phyloP scores from a whole-genome alignment of 768 basidiomycete species.

The Lentinula lateritia region DNA sequence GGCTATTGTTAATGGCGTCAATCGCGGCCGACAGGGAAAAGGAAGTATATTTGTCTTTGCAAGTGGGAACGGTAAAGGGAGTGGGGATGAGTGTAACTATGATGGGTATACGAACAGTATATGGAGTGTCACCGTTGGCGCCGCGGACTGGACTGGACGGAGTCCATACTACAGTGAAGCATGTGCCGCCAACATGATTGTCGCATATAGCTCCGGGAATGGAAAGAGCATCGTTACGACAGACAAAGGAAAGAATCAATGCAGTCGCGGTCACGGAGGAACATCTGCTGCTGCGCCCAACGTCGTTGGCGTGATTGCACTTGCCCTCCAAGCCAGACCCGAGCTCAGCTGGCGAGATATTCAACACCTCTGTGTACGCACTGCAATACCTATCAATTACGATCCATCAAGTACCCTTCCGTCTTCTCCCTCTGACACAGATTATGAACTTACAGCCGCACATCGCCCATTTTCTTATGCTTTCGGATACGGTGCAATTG shows the following conservation, averaged over 20 bases:
- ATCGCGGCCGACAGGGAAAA: constrained; percentile 82
- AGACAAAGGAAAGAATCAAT: constrained; percentile 81
- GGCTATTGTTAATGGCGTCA: constrained; percentile 90
- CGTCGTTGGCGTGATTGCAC: constrained; percentile 88
- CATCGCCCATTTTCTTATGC: constrained; percentile 77
- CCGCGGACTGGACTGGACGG: constrained; percentile 85
- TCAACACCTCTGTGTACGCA: constrained; percentile 82
- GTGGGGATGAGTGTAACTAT: constrained; percentile 97
- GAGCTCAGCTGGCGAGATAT: constrained; percentile 97
- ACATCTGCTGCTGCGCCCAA: constrained; percentile 98
- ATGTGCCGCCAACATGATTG: constrained; percentile 95
- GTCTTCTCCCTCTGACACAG: constrained; percentile 38
- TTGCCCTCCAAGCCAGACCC: constrained; percentile 82
- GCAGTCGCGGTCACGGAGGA: constrained; percentile 82
- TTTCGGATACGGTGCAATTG: constrained; percentile 89
- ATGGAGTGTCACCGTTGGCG: constrained; percentile 91
- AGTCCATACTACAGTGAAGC: constrained; percentile 97
- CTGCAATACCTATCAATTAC: constrained; percentile 72
- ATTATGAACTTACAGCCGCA: constrained; percentile 79
- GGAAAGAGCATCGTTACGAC: constrained; percentile 96
- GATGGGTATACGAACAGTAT: constrained; percentile 99
- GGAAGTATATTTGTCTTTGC: constrained; percentile 97
- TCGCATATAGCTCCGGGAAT: constrained; percentile 92
- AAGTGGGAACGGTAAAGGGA: constrained; percentile 89
- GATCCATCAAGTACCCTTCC: constrained; percentile 23